Conservation (phyloP, 495 filamentous ascomycete species). For the Physcia stellaris region DNA sequence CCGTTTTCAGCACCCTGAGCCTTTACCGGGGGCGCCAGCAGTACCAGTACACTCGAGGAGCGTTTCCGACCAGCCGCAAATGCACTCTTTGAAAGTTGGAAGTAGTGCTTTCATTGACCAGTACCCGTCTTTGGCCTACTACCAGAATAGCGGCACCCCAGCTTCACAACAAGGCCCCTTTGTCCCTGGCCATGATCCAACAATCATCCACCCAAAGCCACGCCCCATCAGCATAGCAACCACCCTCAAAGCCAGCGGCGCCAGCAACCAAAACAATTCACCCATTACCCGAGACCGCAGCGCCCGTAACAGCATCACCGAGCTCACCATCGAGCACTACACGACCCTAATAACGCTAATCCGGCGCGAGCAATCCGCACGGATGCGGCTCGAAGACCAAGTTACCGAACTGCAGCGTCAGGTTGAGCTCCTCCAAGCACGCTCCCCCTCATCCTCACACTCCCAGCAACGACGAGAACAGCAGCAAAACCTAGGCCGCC, state of each 20-base stretch:
- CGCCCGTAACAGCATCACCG: conserved; percentile 10
- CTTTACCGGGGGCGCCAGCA: neutral
- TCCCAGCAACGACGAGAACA: neutral
- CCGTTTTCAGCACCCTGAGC: neutral
- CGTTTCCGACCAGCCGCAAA: neutral
- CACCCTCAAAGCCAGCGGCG: conserved; percentile 14
- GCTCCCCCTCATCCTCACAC: neutral
- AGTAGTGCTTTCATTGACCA: neutral
- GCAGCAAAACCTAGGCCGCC: neutral
- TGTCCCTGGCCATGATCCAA: conserved; percentile 5
- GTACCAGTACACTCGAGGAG: neutral
- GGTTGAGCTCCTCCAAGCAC: conserved; percentile 25
- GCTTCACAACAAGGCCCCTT: conserved; percentile 6
- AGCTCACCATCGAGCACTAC: conserved; percentile 43
- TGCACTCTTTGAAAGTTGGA: neutral
- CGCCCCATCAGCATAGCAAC: conserved; percentile 14
- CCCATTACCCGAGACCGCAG: conserved; percentile 6
- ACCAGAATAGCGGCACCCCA: conserved; percentile 2
- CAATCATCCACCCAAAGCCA: neutral
- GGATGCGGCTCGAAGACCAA: conserved; percentile 38
- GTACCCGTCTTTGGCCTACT: neutral
- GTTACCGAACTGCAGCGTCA: conserved; percentile 37
- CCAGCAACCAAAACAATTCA: too few relatives aligned
- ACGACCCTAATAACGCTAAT: conserved; percentile 40
- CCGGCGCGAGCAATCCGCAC: conserved; percentile 41